Evolutionary conservation across 2,329 filamentous ascomycete species (phyloP).

Genomic region (Penicillium sp.): DNA sequence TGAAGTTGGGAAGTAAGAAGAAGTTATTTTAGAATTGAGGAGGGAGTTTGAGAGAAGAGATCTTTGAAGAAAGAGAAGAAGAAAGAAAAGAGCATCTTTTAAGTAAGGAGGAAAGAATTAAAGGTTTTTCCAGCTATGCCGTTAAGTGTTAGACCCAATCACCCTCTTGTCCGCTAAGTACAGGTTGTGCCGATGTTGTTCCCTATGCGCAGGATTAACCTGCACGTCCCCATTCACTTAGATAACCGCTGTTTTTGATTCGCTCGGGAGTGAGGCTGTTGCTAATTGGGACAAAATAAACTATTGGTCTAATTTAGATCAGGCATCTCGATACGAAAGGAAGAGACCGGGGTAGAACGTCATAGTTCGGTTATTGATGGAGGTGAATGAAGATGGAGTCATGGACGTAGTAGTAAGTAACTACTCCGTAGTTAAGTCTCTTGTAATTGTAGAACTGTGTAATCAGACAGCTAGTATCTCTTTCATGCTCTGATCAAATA

Average conservation of each 20-base stretch:
- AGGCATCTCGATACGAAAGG: background rate
- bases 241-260: conserved; percentile 4
- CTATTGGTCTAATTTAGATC: conserved; percentile 3
- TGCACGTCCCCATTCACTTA: conserved; percentile 9
- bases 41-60: conserved; percentile 6
- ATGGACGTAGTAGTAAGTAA: too few relatives aligned
- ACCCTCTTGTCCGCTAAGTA: conserved; percentile 27
- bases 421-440: too few relatives aligned
- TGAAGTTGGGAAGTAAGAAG: conserved; percentile 3
- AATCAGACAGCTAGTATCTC: too few relatives aligned
- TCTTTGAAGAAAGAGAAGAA: conserved; percentile 1
- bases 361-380: conserved; percentile 8
- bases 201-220: conserved; percentile 30
- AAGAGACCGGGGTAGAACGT: background rate
- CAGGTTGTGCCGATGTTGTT: conserved; percentile 28
- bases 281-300: background rate
- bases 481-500: background rate
- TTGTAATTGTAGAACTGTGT: too few relatives aligned
- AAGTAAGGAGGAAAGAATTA: conserved; percentile 1
- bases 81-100: background rate
- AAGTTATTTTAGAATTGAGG: background rate
- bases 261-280: conserved; percentile 1
- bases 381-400: too few relatives aligned
- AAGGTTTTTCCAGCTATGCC: conserved; percentile 25
- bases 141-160: conserved; percentile 35